phyloP scores from a whole-genome alignment of 768 basidiomycete species.

The Pleurotus giganteus region DNA sequence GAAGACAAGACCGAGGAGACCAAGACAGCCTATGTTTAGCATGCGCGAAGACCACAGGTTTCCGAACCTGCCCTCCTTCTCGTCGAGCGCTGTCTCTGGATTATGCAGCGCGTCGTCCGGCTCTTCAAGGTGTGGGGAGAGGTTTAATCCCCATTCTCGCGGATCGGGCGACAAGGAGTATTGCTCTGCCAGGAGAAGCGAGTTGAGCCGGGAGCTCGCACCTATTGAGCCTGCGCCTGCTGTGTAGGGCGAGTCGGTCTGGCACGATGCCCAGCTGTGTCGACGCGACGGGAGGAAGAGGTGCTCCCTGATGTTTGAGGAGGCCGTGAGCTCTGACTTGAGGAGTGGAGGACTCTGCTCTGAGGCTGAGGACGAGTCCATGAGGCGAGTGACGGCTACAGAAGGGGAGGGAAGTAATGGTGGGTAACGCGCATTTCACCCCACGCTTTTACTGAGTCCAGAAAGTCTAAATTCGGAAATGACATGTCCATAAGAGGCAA shows the following conservation, averaged over 20 bases:
- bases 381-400: not conserved
- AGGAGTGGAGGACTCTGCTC: not conserved
- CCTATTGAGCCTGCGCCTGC: constrained; percentile 11
- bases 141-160: constrained; percentile 59
- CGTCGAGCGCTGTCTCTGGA: constrained; percentile 41
- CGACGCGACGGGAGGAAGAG: not conserved
- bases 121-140: constrained; percentile 55
- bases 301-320: not conserved
- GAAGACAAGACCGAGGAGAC: constrained; percentile 46
- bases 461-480: not conserved
- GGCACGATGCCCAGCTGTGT: constrained; percentile 8
- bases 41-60: constrained; percentile 36
- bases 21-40: constrained; percentile 69
- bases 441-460: not conserved
- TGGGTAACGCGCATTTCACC: not conserved
- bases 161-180: constrained; percentile 68
- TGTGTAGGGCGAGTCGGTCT: constrained; percentile 13
- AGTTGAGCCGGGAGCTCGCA: constrained; percentile 6
- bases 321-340: constrained; percentile 2
- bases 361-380: constrained; percentile 2
- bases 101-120: constrained; percentile 75
- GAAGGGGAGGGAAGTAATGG: not conserved
- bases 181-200: constrained; percentile 27
- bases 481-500: not conserved
- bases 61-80: constrained; percentile 31